Evolutionary conservation across 352 stramenopile genomes (phyloP), one percentile per base, ranked within the genome.

Genomic region (Phytopythium aichiense): DNA sequence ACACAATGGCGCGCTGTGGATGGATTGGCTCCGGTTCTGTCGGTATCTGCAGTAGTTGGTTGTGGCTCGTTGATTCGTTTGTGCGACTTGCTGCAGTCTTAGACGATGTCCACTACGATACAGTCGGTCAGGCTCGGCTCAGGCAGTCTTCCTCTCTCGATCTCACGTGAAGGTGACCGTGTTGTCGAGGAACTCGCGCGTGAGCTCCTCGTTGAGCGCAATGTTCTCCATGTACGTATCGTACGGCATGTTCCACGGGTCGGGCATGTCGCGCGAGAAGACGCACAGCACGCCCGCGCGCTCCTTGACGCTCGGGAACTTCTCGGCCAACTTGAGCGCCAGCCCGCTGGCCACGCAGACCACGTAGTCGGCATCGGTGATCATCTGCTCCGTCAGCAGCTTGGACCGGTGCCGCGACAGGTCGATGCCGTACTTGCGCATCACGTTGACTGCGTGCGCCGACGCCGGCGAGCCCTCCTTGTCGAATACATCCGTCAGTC

Each of bases 171-270:
- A 87, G 57, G 72, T 79, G 57, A 88, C 73, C 48, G 74, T 77
- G 49, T 69, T 82, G 40, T 86, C 79, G 25, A 92, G 80, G 57
- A 92, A 92, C 60, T 90, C 83, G 42, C 80, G 77, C 45, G 84
- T 84, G 58, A 88, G 76, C 66, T 89, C 79, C 56, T 92, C 83
- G 61, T 85, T 80, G 63, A 87, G 76, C 40, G 81, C 79, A n/a
- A 87, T 74, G 48, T 80, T 91, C 63, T 90, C 75, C 79, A 91
- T 88, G 69, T 92, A 92, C 18, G 77, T 90, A 64, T 88, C 79
- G 65, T 91, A 91, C 30, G 79, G 73, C 84, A 92, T 92, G 76
- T 89, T 80, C 84, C 84, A 92, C 48, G 84, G 84, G 57, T 92
- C 84, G 5, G 81, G 84, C 30, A 92, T 69, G 69, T 92, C 84